Evolutionary conservation across 116 monocot species (phyloP).

Genomic region (Iris pallida): DNA sequence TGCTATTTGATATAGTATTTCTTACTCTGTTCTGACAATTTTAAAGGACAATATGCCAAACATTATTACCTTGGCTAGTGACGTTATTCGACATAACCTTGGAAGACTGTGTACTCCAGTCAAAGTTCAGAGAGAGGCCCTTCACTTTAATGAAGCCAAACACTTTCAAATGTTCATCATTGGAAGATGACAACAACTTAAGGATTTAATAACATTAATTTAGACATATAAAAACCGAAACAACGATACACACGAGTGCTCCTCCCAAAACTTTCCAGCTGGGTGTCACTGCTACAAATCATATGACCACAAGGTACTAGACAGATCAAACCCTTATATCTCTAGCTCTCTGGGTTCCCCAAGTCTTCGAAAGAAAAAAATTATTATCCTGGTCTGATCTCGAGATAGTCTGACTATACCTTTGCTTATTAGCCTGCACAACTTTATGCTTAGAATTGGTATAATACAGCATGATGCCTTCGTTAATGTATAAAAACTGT

Average conservation of each 20-base stretch:
- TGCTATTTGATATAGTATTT: no score
- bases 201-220: conserved; percentile 18
- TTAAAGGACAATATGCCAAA: background rate
- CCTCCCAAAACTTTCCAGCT: conserved; percentile 17
- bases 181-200: conserved; percentile 40
- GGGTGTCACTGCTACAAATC: conserved; percentile 10
- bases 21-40: no score
- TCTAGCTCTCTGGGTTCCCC: conserved; percentile 6
- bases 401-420: conserved; percentile 11
- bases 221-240: conserved; percentile 10
- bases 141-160: conserved; percentile 6
- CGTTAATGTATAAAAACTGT: conserved; percentile 1
- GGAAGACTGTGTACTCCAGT: conserved; percentile 16
- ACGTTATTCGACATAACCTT: conserved; percentile 3
- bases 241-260: conserved; percentile 9
- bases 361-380: conserved; percentile 4
- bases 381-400: conserved; percentile 10
- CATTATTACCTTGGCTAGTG: conserved; percentile 10
- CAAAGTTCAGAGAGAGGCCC: conserved; percentile 30
- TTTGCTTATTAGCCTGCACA: conserved; percentile 6
- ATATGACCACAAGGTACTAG: conserved; percentile 7
- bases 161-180: conserved; percentile 26
- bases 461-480: conserved; percentile 5
- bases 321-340: background rate
- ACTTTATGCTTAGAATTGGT: background rate